Percentiles rank a stretch among this genome's conserved stretches.
phyloP scores from a whole-genome alignment of 2,329 filamentous ascomycete genomes.

The Microsporum canis region DNA sequence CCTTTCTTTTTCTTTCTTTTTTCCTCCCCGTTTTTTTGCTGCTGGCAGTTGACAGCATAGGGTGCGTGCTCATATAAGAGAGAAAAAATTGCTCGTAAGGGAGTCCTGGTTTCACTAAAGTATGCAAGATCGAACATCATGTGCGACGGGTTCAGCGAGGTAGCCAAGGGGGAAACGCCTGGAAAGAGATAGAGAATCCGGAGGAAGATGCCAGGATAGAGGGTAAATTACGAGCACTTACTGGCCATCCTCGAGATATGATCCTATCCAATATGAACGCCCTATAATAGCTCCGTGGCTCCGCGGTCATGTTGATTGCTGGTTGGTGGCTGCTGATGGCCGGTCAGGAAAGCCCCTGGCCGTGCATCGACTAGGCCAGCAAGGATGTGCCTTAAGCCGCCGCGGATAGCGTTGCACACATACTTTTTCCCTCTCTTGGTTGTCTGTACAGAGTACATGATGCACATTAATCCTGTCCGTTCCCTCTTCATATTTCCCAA shows the following conservation, averaged over 20 bases:
- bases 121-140: conserved; percentile 4
- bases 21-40: background rate
- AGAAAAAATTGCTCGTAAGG: background rate
- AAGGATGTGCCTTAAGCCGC: conserved; percentile 5
- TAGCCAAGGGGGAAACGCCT: background rate
- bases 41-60: background rate
- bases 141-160: conserved; percentile 2
- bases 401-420: background rate
- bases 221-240: background rate
- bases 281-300: conserved; percentile 1
- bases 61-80: background rate
- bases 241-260: background rate
- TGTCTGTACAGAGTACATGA: background rate
- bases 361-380: conserved; percentile 1
- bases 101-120: background rate
- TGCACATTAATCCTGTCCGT: background rate
- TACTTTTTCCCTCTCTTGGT: background rate
- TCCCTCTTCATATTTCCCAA: background rate
- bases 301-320: background rate
- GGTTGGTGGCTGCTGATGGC: conserved; percentile 1
- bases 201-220: background rate
- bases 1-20: background rate
- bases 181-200: background rate
- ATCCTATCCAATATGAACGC: background rate
- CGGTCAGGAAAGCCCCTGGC: conserved; percentile 1